Conservation (phyloP, 1,284 basidiomycete genomes). For the Heterobasidion parviporum region DNA sequence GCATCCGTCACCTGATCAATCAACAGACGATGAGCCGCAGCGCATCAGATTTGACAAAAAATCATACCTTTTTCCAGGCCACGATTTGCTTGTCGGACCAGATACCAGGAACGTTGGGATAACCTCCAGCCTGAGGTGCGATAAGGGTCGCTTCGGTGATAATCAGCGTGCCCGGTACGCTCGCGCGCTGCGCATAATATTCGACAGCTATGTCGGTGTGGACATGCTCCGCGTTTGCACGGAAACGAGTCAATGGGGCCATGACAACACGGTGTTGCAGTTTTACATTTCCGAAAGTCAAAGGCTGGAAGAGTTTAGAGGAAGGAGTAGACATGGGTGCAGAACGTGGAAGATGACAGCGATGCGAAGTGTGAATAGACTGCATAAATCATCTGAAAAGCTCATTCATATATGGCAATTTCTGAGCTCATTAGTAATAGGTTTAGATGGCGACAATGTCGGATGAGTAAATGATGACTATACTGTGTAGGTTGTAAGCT, state of each 20-base stretch:
- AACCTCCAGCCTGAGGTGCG: slow-evolving; percentile 28
- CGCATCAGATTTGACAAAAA: background rate
- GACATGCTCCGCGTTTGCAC: slow-evolving; percentile 22
- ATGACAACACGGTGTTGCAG: slow-evolving; percentile 39
- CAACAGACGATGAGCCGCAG: background rate
- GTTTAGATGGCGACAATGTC: background rate
- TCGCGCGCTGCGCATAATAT: slow-evolving; percentile 41
- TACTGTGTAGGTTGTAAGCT: no score
- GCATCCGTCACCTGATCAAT: slow-evolving; percentile 14
- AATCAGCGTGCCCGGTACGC: slow-evolving; percentile 34
- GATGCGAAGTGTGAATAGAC: no score
- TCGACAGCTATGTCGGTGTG: slow-evolving; percentile 24
- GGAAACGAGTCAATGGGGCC: slow-evolving; percentile 36
- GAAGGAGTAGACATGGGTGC: background rate
- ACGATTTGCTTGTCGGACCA: slow-evolving; percentile 14
- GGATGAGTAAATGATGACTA: background rate
- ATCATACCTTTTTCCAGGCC: slow-evolving; percentile 21
- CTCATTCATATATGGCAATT: no score
- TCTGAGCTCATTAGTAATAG: no score
- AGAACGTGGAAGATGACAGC: background rate
- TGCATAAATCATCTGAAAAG: no score
- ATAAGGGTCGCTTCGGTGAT: slow-evolving; percentile 43
- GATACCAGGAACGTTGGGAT: slow-evolving; percentile 16
- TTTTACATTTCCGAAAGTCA: slow-evolving; percentile 26
- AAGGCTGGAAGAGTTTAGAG: slow-evolving; percentile 32